These are phyloP conservation scores for Teratosphaeria zuluensis DNA, from an alignment of 2,329 filamentous ascomycete genomes.

Conservation along the genomic window DNA sequence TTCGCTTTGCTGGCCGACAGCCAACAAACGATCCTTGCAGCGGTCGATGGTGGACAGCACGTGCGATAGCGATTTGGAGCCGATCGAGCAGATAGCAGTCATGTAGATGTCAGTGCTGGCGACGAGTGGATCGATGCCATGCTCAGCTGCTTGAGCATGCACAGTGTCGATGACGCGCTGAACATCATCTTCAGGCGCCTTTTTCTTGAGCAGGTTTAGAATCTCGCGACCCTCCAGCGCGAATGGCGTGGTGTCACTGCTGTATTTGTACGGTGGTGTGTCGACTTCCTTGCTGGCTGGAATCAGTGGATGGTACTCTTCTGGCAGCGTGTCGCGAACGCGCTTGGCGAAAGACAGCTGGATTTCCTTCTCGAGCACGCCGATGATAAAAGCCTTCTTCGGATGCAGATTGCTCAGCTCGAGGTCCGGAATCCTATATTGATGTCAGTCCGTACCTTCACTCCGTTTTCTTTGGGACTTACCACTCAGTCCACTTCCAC, in stretches of 20 bases:
- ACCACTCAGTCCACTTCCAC: conserved; percentile 99
- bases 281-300: conserved; percentile 85
- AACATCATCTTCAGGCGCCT: conserved; percentile 79
- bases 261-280: conserved; percentile 90
- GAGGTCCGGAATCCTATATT: conserved; percentile 63
- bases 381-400: conserved; percentile 85
- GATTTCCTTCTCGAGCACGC: conserved; percentile 91
- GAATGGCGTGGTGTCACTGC: conserved; percentile 66
- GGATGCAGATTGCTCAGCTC: conserved; percentile 67
- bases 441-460: conserved; percentile 4
- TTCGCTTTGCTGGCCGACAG: conserved; percentile 65
- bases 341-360: conserved; percentile 91
- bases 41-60: conserved; percentile 93
- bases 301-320: conserved; percentile 71
- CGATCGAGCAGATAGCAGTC: conserved; percentile 85
- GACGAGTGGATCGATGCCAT: conserved; percentile 67
- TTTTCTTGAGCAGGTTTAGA: conserved; percentile 67
- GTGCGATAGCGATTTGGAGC: conserved; percentile 91
- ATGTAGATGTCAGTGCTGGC: conserved; percentile 90
- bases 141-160: conserved; percentile 63
- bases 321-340: conserved; percentile 85
- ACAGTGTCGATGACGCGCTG: conserved; percentile 71
- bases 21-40: conserved; percentile 77
- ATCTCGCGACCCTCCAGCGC: conserved; percentile 76
- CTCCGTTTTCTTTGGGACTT: conserved; percentile 21